phyloP scores from a whole-genome alignment of 1,284 basidiomycete species.

The Melampsora americana region DNA sequence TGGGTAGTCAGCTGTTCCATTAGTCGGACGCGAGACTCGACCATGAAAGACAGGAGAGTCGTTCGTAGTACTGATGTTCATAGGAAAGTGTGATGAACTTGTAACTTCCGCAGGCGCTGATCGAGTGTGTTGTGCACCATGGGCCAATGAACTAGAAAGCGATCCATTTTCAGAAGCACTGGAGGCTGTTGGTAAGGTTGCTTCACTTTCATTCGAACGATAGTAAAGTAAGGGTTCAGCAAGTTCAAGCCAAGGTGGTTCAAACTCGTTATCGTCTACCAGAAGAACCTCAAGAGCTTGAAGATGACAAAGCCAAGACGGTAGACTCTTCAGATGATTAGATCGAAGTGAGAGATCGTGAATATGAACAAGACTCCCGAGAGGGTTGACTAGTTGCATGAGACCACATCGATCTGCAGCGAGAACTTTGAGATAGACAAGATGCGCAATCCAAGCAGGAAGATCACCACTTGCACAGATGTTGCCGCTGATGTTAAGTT shows the following conservation, averaged over 20 bases:
- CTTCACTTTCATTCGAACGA: constrained; percentile 11
- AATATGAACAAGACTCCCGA: constrained; percentile 56
- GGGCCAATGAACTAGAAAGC: not conserved
- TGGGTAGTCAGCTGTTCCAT: too few species aligned
- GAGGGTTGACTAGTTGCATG: constrained; percentile 61
- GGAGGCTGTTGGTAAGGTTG: not conserved
- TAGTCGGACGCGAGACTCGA: too few species aligned
- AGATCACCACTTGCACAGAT: constrained; percentile 67
- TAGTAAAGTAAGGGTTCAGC: constrained; percentile 64
- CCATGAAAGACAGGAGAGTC: too few species aligned
- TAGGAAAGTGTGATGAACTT: not conserved
- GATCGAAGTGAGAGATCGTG: constrained; percentile 58
- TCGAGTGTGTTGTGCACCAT: not conserved
- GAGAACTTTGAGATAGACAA: constrained; percentile 75
- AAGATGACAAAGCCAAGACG: constrained; percentile 86
- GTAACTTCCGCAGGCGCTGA: not conserved
- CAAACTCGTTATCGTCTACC: constrained; percentile 89
- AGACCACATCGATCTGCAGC: constrained; percentile 84
- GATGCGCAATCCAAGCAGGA: constrained; percentile 73
- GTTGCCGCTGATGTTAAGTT: constrained; percentile 89
- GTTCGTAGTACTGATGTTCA: too few species aligned
- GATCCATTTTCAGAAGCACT: constrained; percentile 5
- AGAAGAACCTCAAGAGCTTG: constrained; percentile 73
- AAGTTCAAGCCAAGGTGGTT: constrained; percentile 81
- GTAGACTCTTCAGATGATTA: constrained; percentile 83